Conservation (phyloP, 2,329 filamentous ascomycete genomes). For the Beauveria brongniartii region DNA sequence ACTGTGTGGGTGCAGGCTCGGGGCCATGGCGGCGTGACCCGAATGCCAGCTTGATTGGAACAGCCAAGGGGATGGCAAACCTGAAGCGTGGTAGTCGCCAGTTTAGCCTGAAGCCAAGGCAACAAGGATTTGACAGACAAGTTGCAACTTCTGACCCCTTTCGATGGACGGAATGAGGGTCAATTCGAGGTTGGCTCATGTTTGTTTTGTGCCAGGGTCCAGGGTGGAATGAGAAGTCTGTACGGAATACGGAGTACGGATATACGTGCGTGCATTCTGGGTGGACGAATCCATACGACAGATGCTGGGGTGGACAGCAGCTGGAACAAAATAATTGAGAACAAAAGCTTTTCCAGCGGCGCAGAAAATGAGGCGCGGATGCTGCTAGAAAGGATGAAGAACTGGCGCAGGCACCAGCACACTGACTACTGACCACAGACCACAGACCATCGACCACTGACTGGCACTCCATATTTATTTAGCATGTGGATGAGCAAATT, state of each 20-base stretch:
- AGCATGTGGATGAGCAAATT: not conserved
- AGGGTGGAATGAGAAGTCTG: not conserved
- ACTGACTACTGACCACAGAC: too few species aligned
- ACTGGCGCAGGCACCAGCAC: too few species aligned
- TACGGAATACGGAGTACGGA: not conserved
- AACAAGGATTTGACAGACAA: not conserved
- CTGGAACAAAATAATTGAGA: not conserved
- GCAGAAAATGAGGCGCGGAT: not conserved
- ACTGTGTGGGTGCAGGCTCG: not conserved
- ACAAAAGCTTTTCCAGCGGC: not conserved
- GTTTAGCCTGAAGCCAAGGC: constrained; percentile 5
- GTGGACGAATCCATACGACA: too few species aligned
- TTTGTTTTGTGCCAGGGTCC: not conserved
- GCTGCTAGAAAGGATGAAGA: not conserved
- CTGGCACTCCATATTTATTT: too few species aligned
- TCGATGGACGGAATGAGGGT: not conserved
- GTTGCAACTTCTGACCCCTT: not conserved
- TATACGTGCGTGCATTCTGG: not conserved
- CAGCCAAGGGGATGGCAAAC: not conserved
- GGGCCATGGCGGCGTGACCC: not conserved
- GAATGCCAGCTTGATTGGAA: not conserved
- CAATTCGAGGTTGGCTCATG: not conserved
- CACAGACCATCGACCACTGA: too few species aligned
- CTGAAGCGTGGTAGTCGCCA: not conserved
- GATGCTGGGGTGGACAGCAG: not conserved